Evolutionary conservation across 2,329 filamentous ascomycete species (phyloP), one percentile per base, ranked within the genome.

Genomic region (Thelonectria discophora): DNA sequence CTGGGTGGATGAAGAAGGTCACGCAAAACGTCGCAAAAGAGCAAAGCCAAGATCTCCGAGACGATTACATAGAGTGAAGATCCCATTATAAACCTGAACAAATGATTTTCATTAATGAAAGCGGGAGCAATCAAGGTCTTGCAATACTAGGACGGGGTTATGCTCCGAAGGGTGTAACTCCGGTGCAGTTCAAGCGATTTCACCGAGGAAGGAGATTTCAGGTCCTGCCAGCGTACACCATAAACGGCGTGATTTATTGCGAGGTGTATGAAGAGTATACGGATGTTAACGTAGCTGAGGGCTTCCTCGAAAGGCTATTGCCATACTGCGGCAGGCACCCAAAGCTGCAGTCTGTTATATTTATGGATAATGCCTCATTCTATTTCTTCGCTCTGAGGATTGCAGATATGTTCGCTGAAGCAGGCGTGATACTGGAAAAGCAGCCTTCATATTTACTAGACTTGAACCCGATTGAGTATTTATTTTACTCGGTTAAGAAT

Each of bases 1-100:
- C 21, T 12, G 50, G 37, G 21, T 53, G 37, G 37, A 53, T 37
- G 6, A 43, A 52, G 49, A 52, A 53, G 17, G 37, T 53, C 24
- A 53, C 24, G 6, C 50, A 42, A 53, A 43, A 53, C 37, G 24
- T 53, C 15, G 55, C 55, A 11, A 58, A 58, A 52, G 55, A 58
- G 55, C 55, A 40, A 75, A 75, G 75, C 24, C 50, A 57, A 71
- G 59, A 79, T 49, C 47, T 65, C 43, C 55, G 51, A 59, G 57
- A 65, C 47, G 45, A 61, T 50, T 65, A 60, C 57, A 58, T 63
- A 52, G 24, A 65, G 37, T 47, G 60, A 59, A 49, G 60, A 60
- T 60, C 60, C 40, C 34, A 56, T 49, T 63, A 50, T 50, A 57
- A 53, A 43, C 57, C 48, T 47, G 46, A 59, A 46, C 40, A 63